A percentile compares a stretch with the other conserved stretches of the same genome.
phyloP scores from a whole-genome alignment of 2,329 filamentous ascomycete genomes.

The Curvularia spicifera region DNA sequence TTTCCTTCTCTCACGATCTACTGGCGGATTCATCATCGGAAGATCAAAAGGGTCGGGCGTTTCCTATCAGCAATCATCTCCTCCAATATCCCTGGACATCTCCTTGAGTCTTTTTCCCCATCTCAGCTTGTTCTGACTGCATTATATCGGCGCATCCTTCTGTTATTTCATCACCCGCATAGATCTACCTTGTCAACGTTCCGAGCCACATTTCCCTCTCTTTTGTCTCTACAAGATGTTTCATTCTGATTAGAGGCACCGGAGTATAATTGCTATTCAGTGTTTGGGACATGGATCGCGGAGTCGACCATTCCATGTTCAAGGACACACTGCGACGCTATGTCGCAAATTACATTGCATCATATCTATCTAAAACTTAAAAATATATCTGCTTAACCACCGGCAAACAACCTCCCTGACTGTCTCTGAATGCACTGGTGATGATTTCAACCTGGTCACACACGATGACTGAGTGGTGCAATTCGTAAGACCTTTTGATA shows the following conservation, averaged over 20 bases:
- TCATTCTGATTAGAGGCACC: slow-evolving; percentile 1
- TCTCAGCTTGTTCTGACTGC: slow-evolving; percentile 6
- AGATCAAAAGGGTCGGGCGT: slow-evolving; percentile 12
- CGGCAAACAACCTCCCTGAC: not conserved
- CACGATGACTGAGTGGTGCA: not conserved
- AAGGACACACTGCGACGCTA: not conserved
- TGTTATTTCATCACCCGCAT: slow-evolving; percentile 5
- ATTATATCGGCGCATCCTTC: slow-evolving; percentile 8
- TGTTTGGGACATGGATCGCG: not conserved
- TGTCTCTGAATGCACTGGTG: not conserved
- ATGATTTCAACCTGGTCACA: not conserved
- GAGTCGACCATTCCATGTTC: not conserved
- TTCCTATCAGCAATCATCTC: slow-evolving; percentile 2
- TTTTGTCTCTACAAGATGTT: slow-evolving; percentile 4
- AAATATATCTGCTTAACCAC: not conserved
- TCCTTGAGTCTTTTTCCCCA: slow-evolving; percentile 7
- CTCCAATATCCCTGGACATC: slow-evolving; percentile 4
- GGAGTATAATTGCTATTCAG: slow-evolving; percentile 1
- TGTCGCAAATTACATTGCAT: slow-evolving; percentile 4
- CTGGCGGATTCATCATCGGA: slow-evolving; percentile 4
- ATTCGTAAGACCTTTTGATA: not conserved
- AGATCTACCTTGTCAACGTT: slow-evolving; percentile 9
- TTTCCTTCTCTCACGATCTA: slow-evolving; percentile 11
- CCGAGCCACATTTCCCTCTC: slow-evolving; percentile 3
- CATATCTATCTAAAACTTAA: not conserved